Base-by-base conservation (phyloP, 768 basidiomycete genomes). In the Suillus sp. region DNA sequence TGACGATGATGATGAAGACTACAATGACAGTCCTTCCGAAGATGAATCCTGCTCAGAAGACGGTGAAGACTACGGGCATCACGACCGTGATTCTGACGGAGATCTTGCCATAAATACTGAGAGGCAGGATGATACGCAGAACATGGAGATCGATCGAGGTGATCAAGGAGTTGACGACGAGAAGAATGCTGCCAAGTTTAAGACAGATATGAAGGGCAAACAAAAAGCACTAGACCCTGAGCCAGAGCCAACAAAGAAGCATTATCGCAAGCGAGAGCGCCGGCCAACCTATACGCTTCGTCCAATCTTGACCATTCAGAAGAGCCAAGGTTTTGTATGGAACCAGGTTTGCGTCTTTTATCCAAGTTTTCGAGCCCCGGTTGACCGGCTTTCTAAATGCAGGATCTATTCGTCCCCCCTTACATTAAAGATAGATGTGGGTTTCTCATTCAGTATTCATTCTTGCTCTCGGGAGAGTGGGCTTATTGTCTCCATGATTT, bases 371-470 rank as follows among this genome's bases (percentile, higher is more conserved):
- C 8, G 27, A 30, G 6, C 40, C 18, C 11, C 9, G 59, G n/a
- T 61, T 56, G 65, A 58, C 40, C 16, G 7, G 0, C 11, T 22
- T n/a, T 30, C 9, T 34, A 53, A 61, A 18, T 27, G n/a, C 59
- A 93, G 92, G 92, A 94, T 67, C 81, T 94, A 22, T 94, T 94
- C 68, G 87, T 94, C 18, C 92, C 92, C 22, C 90, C 92, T 5
- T 94, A 93, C 69, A 92, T 92, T 79, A 93, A 94, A 75, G 92
- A 94, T 72, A 80, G 92, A 84, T 94, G 92, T 93, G 74, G 76
- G 91, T 86, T 55, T 47, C 63, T 60, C 68, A 71, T 66, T 50
- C 72, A 66, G 63, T 54, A 51, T 65, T 20, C 64, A 25, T 66
- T 32, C 66, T 62, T 64, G 59, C 60, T 54, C 68, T 73, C 61